Percentiles rank a stretch among this genome's conserved stretches.
Evolutionary conservation across 495 filamentous ascomycete genomes (phyloP).

Genomic region (Endocarpon pusillum): DNA sequence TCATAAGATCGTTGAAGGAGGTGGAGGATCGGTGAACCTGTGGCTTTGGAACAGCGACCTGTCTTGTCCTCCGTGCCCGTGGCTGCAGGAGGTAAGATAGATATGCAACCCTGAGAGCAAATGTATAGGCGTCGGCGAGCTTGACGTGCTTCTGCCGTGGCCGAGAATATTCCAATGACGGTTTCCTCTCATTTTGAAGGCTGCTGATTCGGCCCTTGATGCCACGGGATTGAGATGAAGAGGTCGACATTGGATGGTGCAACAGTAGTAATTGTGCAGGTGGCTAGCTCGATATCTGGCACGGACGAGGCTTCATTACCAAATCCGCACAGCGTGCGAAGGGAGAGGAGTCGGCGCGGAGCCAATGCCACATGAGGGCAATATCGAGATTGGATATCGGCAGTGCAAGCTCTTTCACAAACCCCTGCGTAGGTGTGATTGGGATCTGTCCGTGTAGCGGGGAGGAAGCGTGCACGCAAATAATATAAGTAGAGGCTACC

Average conservation of each 20-base stretch:
- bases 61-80: constrained; percentile 70
- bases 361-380: too few species aligned
- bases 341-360: constrained; percentile 13
- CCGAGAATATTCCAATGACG: constrained; percentile 32
- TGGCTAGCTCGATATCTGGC: constrained; percentile 1
- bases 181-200: constrained; percentile 32
- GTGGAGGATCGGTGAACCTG: constrained; percentile 52
- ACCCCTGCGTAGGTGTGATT: too few species aligned
- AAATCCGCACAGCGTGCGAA: constrained; percentile 12
- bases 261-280: not conserved
- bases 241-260: constrained; percentile 31
- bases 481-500: too few species aligned
- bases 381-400: too few species aligned
- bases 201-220: constrained; percentile 35
- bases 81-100: constrained; percentile 88
- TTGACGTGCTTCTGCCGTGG: constrained; percentile 31
- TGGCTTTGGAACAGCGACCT: constrained; percentile 44
- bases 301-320: constrained; percentile 10
- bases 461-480: too few species aligned
- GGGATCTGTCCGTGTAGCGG: too few species aligned
- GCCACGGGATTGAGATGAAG: constrained; percentile 35
- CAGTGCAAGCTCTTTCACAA: too few species aligned
- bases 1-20: constrained; percentile 50
- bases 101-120: constrained; percentile 79
- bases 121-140: constrained; percentile 68